Evolutionary conservation across 1,139 yeast species (phyloP), one percentile per base, ranked within the genome.

Genomic region (Casaregolazyma suthepensis): DNA sequence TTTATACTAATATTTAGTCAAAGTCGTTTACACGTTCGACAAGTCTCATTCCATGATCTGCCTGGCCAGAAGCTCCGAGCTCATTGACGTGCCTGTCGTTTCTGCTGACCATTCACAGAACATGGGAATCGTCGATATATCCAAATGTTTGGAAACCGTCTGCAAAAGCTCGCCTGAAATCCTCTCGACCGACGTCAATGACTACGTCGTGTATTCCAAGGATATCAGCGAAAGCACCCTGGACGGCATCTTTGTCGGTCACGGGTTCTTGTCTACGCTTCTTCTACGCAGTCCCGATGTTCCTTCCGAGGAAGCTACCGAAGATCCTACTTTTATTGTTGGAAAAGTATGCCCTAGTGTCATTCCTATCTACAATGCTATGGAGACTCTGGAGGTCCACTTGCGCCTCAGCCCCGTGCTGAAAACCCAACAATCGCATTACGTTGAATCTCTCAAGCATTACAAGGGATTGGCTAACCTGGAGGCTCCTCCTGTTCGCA

Each of bases 191-290:
- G 59, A 65, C 13, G 56, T 61, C 31, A 51, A 56, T 12, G 76
- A 73, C 52, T 73, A 66, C 57, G 70, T 72, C 17, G 75, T 73
- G 3, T 73, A 73, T 55, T 65, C 75, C 1, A 65, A 62, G n/a
- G 76, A 73, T 59, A 67, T 63, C 56, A 63, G 72, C 12, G 76
- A 73, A 57, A 40, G 46, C 29, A 15, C 45, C 17, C 65, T 65
- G 5, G 73, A 64, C 52, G 56, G 58, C 47, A 75, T 76, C 6
- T 57, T 68, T 43, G 73, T 71, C 44, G 74, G 75, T 17, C 75
- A 73, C 56, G 76, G 76, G n/a, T 59, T 67, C 57, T 59, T 72
- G 5, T 67, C 73, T 5, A 35, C 52, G 17, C 31, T 42, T 31
- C 49, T 40, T 31, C 9, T 35, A 73, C 56, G 76, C 76, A 13